phyloP scores from a whole-genome alignment of 108 stramenopile species.

The Pseudonitzschia delicatissima region DNA sequence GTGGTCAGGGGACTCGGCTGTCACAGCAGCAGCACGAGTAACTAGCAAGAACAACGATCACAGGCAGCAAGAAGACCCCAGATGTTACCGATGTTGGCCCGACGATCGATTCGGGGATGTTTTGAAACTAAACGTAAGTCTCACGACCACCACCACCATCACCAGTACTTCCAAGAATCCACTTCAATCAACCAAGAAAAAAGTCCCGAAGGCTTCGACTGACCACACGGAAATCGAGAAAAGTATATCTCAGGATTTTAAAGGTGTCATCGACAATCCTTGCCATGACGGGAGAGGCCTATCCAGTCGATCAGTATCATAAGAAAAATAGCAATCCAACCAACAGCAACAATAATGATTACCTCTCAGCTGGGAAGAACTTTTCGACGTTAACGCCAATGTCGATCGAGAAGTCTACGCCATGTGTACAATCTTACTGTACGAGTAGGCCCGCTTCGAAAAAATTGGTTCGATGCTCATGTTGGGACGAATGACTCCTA shows the following conservation, averaged over 20 bases:
- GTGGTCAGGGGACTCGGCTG: conserved; percentile 1
- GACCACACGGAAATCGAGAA: background rate
- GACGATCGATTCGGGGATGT: conserved; percentile 7
- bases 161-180: background rate
- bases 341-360: background rate
- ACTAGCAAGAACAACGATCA: no score
- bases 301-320: background rate
- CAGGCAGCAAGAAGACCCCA: no score
- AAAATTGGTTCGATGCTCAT: no score
- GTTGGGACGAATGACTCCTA: no score
- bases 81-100: background rate
- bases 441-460: background rate
- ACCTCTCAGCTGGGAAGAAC: background rate
- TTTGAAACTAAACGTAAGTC: conserved; percentile 1
- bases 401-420: background rate
- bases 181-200: no score
- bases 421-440: background rate
- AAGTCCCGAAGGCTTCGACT: background rate
- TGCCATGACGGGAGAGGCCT: background rate
- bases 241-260: background rate
- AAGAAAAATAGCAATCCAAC: background rate
- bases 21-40: no score
- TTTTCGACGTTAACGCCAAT: background rate
- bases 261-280: background rate
- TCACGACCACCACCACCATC: background rate